Evolutionary conservation across 2,329 filamentous ascomycete species (phyloP).

Genomic region (Ophiostoma ulmi): DNA sequence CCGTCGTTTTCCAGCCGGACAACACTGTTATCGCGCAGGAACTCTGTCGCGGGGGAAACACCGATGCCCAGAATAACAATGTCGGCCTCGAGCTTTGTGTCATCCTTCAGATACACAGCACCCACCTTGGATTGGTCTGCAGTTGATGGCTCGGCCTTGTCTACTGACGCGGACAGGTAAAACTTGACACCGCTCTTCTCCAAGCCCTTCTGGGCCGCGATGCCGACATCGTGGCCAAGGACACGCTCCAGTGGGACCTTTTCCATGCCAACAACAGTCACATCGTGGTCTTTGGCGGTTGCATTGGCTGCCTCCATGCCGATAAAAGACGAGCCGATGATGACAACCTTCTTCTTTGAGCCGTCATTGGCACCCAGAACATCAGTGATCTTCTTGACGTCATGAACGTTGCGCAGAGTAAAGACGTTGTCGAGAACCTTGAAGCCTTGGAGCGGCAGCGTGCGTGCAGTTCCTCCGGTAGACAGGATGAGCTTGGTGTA

Average conservation of each 20-base stretch:
- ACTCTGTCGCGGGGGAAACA: constrained; percentile 79
- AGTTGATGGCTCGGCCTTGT: constrained; percentile 70
- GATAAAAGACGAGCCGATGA: constrained; percentile 92
- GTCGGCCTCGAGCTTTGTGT: constrained; percentile 77
- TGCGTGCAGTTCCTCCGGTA: constrained; percentile 73
- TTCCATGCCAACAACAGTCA: constrained; percentile 87
- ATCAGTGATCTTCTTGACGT: constrained; percentile 69
- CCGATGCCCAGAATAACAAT: constrained; percentile 89
- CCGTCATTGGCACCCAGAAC: constrained; percentile 68
- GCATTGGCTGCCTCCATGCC: constrained; percentile 96
- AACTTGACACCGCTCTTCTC: constrained; percentile 90
- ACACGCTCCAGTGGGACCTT: constrained; percentile 77
- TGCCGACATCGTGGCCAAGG: constrained; percentile 75
- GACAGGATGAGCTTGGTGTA: constrained; percentile 91
- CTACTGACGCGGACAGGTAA: constrained; percentile 71
- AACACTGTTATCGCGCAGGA: constrained; percentile 65
- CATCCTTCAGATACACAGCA: constrained; percentile 76
- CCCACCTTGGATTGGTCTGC: constrained; percentile 69
- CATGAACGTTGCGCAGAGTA: constrained; percentile 68
- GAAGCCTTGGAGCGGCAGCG: constrained; percentile 76
- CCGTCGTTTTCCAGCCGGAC: constrained; percentile 74
- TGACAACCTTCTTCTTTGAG: constrained; percentile 72
- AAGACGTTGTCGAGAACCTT: constrained; percentile 86
- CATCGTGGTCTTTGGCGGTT: constrained; percentile 69
- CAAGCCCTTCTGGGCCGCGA: constrained; percentile 70